Percentiles rank a stretch among this genome's conserved stretches.
Conservation (phyloP, 768 basidiomycete genomes). For the Rhizopogon vesiculosus region DNA sequence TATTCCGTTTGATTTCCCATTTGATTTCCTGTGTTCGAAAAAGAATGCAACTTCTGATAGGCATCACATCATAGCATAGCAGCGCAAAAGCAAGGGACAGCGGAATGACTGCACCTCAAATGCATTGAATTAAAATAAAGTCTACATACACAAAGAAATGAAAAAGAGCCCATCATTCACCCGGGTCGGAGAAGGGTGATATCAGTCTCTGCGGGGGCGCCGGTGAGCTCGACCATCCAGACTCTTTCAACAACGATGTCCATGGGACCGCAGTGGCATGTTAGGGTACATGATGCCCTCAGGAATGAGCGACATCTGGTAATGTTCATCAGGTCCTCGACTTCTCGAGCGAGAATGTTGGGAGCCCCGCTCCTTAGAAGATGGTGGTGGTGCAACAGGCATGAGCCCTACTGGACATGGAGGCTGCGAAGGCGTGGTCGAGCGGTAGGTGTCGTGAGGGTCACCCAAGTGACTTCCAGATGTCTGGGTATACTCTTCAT, state of each 20-base stretch:
- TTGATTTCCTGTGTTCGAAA: too few species aligned
- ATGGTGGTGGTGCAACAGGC: conserved; percentile 1
- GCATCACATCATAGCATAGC: too few species aligned
- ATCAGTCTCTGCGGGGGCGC: conserved; percentile 25
- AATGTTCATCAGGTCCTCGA: conserved; percentile 5
- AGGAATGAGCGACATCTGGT: conserved; percentile 23
- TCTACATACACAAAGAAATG: background rate
- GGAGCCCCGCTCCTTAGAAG: background rate
- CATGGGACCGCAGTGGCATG: conserved; percentile 23
- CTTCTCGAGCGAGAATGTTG: conserved; percentile 2
- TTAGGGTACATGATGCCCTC: conserved; percentile 21
- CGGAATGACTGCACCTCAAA: too few species aligned
- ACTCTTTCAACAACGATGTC: conserved; percentile 1
- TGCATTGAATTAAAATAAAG: too few species aligned
- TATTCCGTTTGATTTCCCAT: too few species aligned
- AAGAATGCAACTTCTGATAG: too few species aligned
- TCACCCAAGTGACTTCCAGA: background rate
- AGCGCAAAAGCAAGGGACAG: too few species aligned
- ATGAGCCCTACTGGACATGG: conserved; percentile 18
- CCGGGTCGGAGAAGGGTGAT: conserved; percentile 18
- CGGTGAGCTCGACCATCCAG: conserved; percentile 17
- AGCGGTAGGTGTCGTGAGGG: conserved; percentile 3
- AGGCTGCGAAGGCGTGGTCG: conserved; percentile 6
- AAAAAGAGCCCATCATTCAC: background rate
- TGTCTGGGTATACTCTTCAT: background rate